Evolutionary conservation across 2,329 filamentous ascomycete genomes (phyloP), one percentile per base, ranked within the genome.

Genomic region (Colletotrichum sp.): DNA sequence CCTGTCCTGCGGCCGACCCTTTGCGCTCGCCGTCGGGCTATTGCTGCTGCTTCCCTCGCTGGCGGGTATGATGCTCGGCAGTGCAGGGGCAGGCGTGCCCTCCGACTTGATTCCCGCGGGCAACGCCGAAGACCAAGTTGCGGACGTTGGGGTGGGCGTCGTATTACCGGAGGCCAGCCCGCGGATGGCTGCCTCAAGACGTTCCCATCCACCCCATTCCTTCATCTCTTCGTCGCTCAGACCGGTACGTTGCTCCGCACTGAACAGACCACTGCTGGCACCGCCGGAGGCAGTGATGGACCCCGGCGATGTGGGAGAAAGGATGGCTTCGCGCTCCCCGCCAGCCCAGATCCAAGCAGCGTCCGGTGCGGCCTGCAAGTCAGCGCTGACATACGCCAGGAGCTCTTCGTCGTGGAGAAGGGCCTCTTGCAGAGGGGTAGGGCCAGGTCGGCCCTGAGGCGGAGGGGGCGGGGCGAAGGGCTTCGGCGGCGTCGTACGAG

Each of bases 331-430:
- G 57, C 84, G 83, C 79, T 94, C 93, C 43, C 89, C 89, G 34
- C 90, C 89, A 80, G 90, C 86, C 96, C 96, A 98, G 6, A 96
- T 91, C 96, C 96, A 99, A 15, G 93, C 93, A 43, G 92, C 92
- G 68, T 96, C 93, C 0, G 90, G 88, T n/a, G 90, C 92, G 2
- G 93, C 94, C 84, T 99, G 96, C 80, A 98, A 88, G 84, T 99
- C 97, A 0, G 93, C 94, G 34, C 94, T 96, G 1, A 94, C 92
- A 80, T 98, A 98, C 0, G 93, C 95, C 32, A 99, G 86, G 79
- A 99, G 90, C 82, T 98, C 96, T 82, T 99, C 96, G 80, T 99
- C 96, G 5, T 89, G 88, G 61, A 87, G 65, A 21, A 90, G 79
- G 1, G 82, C 81, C 5, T 88, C 86, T 67, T 85, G 85, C 69